Evolutionary conservation across 2,329 filamentous ascomycete genomes (phyloP).

Genomic region (Beauveria caledonica): DNA sequence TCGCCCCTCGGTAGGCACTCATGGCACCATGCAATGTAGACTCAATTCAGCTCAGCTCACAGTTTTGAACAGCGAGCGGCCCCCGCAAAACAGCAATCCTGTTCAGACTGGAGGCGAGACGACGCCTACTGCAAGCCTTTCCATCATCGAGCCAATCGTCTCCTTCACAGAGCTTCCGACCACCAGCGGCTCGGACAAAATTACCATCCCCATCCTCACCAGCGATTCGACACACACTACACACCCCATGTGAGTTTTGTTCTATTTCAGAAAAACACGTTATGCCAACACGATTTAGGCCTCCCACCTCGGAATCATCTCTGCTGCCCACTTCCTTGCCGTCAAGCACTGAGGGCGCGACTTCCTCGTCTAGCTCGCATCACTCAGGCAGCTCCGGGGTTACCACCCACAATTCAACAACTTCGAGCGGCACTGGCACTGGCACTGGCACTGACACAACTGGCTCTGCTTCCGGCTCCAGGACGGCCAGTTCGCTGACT

Average conservation of each 20-base stretch:
- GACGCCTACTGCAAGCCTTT: neutral
- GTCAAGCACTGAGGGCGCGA: neutral
- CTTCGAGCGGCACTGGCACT: neutral
- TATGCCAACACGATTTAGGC: neutral
- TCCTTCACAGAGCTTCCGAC: neutral
- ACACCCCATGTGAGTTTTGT: neutral
- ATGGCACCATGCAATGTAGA: neutral
- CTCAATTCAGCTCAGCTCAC: conserved; percentile 3
- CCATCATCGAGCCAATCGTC: conserved; percentile 1
- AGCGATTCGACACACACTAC: neutral
- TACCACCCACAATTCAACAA: neutral
- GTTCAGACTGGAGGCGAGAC: neutral
- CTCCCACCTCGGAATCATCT: neutral
- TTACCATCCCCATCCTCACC: neutral
- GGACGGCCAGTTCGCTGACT: neutral
- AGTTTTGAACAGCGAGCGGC: neutral
- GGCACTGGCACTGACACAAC: neutral
- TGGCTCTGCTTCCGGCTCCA: neutral
- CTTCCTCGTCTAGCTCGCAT: neutral
- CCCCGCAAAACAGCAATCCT: neutral
- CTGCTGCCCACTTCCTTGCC: neutral
- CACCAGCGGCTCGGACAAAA: neutral
- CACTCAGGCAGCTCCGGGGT: neutral
- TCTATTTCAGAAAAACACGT: neutral
- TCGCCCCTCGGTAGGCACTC: conserved; percentile 3